A percentile compares a stretch with the other conserved stretches of the same genome.
Conservation (phyloP, 345 rosid species). For the Arabidopsis thaliana region TAIR10.1 NC_003070.9:20898001-20898500, state of each 20-base stretch:
- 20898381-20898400: slow-evolving; percentile 16
- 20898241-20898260: slow-evolving; percentile 34
- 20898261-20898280: slow-evolving; percentile 37
- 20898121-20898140: slow-evolving; percentile 70
- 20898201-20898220: slow-evolving; percentile 72
- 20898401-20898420: background rate
- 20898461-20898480: background rate
- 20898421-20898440: background rate
- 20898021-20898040: slow-evolving; percentile 61
- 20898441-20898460: slow-evolving; percentile 2
- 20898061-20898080: slow-evolving; percentile 62
- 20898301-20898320: slow-evolving; percentile 46
- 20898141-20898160: slow-evolving; percentile 86
- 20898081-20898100: slow-evolving; percentile 76
- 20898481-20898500: background rate
- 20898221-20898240: slow-evolving; percentile 37
- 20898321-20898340: slow-evolving; percentile 31
- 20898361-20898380: background rate
- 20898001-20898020: slow-evolving; percentile 77
- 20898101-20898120: slow-evolving; percentile 75
- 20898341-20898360: slow-evolving; percentile 32
- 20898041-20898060: slow-evolving; percentile 64
- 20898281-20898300: slow-evolving; percentile 32
- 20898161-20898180: slow-evolving; percentile 72
- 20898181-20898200: slow-evolving; percentile 76